Conservation (phyloP, 2,329 filamentous ascomycete genomes). For the Hymenoscyphus infarciens region DNA sequence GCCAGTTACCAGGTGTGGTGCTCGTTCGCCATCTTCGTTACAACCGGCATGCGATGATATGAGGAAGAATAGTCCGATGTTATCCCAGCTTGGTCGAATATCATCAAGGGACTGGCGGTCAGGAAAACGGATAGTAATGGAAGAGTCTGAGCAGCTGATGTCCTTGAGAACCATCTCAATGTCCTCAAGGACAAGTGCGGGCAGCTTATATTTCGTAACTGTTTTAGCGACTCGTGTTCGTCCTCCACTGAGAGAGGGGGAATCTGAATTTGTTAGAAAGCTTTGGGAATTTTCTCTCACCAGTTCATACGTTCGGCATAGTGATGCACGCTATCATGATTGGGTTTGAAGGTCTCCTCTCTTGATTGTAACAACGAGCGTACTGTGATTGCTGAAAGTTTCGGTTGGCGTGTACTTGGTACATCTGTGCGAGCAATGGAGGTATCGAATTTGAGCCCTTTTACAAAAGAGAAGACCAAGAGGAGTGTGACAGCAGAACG, state of each 20-base stretch:
- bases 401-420: conserved; percentile 6
- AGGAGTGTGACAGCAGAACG: neutral
- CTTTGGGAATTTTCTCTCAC: too few relatives aligned
- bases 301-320: conserved; percentile 20
- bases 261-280: neutral
- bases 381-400: conserved; percentile 12
- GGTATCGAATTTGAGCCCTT: too few relatives aligned
- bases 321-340: conserved; percentile 17
- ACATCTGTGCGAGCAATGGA: neutral
- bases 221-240: conserved; percentile 18
- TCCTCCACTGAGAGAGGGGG: conserved; percentile 12
- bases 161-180: conserved; percentile 15
- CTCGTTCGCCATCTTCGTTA: conserved; percentile 15
- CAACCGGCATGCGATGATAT: conserved; percentile 15
- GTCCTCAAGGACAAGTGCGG: conserved; percentile 20
- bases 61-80: conserved; percentile 8
- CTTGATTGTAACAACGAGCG: conserved; percentile 8
- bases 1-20: conserved; percentile 13
- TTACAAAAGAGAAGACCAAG: conserved; percentile 1
- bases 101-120: conserved; percentile 5
- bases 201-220: conserved; percentile 19
- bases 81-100: conserved; percentile 12
- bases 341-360: conserved; percentile 17
- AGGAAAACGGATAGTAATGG: conserved; percentile 10
- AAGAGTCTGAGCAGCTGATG: conserved; percentile 15